Conservation (phyloP, 768 basidiomycete genomes). For the Chalciporus pseudorubinellus region DNA sequence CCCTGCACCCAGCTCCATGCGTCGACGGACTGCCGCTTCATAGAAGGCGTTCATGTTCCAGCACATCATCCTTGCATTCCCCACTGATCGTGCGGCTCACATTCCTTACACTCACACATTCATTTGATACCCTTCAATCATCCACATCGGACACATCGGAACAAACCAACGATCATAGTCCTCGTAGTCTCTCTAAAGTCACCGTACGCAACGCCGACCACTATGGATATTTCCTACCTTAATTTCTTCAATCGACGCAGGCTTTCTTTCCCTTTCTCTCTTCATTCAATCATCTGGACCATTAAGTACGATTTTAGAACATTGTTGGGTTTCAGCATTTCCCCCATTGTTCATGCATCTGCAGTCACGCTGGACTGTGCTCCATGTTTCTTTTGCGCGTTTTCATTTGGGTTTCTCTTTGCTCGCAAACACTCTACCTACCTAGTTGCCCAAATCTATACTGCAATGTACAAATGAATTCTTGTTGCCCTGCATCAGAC, state of each 20-base stretch:
- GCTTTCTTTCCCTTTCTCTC: neutral
- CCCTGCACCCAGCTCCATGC: slow-evolving; percentile 9
- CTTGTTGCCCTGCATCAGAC: slow-evolving; percentile 2
- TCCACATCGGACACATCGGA: slow-evolving; percentile 12
- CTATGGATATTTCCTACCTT: slow-evolving; percentile 26
- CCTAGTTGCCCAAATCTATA: slow-evolving; percentile 18
- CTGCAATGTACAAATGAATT: slow-evolving; percentile 28
- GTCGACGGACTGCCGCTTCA: slow-evolving; percentile 19
- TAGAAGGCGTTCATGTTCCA: slow-evolving; percentile 13
- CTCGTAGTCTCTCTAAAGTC: slow-evolving; percentile 15
- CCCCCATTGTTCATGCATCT: slow-evolving; percentile 9
- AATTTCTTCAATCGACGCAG: slow-evolving; percentile 7
- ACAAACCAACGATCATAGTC: slow-evolving; percentile 11
- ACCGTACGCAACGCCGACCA: slow-evolving; percentile 10
- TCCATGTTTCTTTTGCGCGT: slow-evolving; percentile 13
- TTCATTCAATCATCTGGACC: slow-evolving; percentile 17
- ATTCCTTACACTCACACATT: slow-evolving; percentile 20
- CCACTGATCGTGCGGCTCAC: slow-evolving; percentile 11
- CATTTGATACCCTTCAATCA: slow-evolving; percentile 28
- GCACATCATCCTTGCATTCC: slow-evolving; percentile 6
- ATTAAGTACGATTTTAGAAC: slow-evolving; percentile 16
- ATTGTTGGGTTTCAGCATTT: slow-evolving; percentile 9
- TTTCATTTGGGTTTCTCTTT: slow-evolving; percentile 6
- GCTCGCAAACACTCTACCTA: slow-evolving; percentile 10
- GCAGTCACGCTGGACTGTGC: slow-evolving; percentile 16